Evolutionary conservation across 1,139 yeast species (phyloP).

Genomic region (Nematodospora anomalae): DNA sequence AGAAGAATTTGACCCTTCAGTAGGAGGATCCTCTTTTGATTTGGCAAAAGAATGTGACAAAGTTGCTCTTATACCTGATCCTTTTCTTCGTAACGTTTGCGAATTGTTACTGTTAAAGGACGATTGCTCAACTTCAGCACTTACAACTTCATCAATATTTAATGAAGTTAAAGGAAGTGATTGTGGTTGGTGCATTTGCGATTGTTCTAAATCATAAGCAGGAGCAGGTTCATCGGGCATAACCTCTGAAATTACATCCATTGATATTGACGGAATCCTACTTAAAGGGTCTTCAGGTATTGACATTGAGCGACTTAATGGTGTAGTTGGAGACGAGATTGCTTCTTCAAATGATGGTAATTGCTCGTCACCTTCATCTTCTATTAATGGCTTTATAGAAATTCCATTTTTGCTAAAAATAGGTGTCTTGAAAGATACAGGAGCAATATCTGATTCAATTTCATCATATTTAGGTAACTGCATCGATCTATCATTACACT

Average conservation of each 20-base stretch:
- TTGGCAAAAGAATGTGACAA: slow-evolving; percentile 13
- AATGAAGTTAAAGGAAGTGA: slow-evolving; percentile 11
- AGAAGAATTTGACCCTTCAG: neutral
- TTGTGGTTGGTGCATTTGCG: neutral
- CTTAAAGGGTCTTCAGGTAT: slow-evolving; percentile 37
- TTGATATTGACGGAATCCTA: slow-evolving; percentile 31
- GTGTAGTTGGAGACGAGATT: slow-evolving; percentile 24
- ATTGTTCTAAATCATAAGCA: slow-evolving; percentile 27
- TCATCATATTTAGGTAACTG: slow-evolving; percentile 68
- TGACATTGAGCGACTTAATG: slow-evolving; percentile 36
- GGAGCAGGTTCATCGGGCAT: slow-evolving; percentile 36
- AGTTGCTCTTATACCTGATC: slow-evolving; percentile 7
- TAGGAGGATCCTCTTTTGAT: neutral
- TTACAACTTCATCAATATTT: slow-evolving; percentile 28
- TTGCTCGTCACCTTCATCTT: slow-evolving; percentile 23
- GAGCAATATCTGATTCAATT: slow-evolving; percentile 14
- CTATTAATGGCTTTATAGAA: slow-evolving; percentile 34
- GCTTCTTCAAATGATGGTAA: slow-evolving; percentile 67
- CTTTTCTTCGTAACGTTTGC: slow-evolving; percentile 1
- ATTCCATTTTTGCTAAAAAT: slow-evolving; percentile 37
- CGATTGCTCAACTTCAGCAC: slow-evolving; percentile 7
- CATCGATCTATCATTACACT: slow-evolving; percentile 65
- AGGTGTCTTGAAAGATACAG: slow-evolving; percentile 34
- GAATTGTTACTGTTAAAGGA: neutral
- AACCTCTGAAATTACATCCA: slow-evolving; percentile 2